Conservation (phyloP, 164 flowering plant genomes). For the Platanus orientalis region DNA sequence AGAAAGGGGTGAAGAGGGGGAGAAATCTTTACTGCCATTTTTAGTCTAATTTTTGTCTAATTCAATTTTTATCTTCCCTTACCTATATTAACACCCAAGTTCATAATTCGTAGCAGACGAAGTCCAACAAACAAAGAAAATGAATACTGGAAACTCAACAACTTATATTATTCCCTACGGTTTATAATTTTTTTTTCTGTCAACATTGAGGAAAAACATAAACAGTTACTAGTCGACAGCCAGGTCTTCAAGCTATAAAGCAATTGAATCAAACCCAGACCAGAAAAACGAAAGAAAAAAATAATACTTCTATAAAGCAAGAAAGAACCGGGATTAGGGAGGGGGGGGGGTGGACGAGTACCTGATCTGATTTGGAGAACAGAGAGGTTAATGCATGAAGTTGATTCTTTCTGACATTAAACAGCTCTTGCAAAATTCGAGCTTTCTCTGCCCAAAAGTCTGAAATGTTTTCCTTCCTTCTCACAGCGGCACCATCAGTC, state of each 20-base stretch:
- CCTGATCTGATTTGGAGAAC: conserved; percentile 53
- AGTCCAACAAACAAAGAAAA: too few species aligned
- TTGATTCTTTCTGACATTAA: conserved; percentile 54
- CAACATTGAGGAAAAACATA: too few species aligned
- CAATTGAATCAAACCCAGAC: conserved; percentile 1
- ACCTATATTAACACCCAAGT: too few species aligned
- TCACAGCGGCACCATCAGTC: conserved; percentile 10
- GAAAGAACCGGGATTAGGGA: neutral
- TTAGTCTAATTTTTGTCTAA: too few species aligned
- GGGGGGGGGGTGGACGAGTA: conserved; percentile 10
- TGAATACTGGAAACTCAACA: too few species aligned
- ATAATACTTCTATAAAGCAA: conserved; percentile 3
- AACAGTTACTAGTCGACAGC: neutral
- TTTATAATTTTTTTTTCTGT: neutral
- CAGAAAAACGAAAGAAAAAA: neutral
- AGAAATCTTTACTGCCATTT: too few species aligned
- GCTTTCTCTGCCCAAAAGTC: conserved; percentile 26
- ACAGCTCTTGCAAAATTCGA: conserved; percentile 28
- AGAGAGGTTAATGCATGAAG: conserved; percentile 40
- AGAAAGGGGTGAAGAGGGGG: too few species aligned
- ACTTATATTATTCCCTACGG: too few species aligned
- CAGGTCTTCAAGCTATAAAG: neutral
- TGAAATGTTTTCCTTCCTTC: conserved; percentile 16
- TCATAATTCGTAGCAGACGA: too few species aligned
- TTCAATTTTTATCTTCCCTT: too few species aligned